Percentiles rank a stretch among this genome's conserved stretches.
Conservation (phyloP, 1,284 basidiomycete genomes). For the Cutaneotrichosporon spelunceum region DNA sequence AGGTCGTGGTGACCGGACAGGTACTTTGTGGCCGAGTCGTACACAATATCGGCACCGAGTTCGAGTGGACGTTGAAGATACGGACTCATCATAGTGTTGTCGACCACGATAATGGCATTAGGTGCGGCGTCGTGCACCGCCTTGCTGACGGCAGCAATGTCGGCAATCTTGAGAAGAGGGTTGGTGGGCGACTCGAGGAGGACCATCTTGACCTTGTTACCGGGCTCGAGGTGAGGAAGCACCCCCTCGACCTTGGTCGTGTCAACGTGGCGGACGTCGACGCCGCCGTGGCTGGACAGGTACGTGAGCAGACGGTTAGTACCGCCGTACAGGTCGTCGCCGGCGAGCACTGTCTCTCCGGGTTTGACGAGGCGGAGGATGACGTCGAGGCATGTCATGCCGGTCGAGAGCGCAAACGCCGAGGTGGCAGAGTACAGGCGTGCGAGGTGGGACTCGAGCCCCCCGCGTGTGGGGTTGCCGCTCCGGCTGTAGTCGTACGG, state of each 20-base stretch:
- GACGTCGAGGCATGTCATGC: conserved; percentile 96
- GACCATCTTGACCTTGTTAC: conserved; percentile 74
- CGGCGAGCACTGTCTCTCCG: conserved; percentile 90
- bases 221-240: conserved; percentile 62
- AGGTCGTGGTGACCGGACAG: conserved; percentile 97
- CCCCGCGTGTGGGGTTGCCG: conserved; percentile 94
- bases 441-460: conserved; percentile 91
- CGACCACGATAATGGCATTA: conserved; percentile 82
- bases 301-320: conserved; percentile 95
- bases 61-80: conserved; percentile 95
- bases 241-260: conserved; percentile 66
- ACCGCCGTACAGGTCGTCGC: conserved; percentile 96
- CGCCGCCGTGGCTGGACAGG: conserved; percentile 79
- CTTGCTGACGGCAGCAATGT: conserved; percentile 74
- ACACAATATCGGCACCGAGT: conserved; percentile 93
- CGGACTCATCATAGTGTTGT: conserved; percentile 99
- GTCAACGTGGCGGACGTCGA: conserved; percentile 90
- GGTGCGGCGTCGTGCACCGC: conserved; percentile 77
- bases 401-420: conserved; percentile 88
- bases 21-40: conserved; percentile 98
- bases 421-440: conserved; percentile 86
- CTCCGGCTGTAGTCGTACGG: conserved; percentile 88
- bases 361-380: conserved; percentile 92
- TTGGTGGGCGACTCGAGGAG: conserved; percentile 97
- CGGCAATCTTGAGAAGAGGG: conserved; percentile 91